Evolutionary conservation across 1,284 basidiomycete genomes (phyloP), one percentile per base, ranked within the genome.

Genomic region (Cutaneotrichosporon arboriforme): DNA sequence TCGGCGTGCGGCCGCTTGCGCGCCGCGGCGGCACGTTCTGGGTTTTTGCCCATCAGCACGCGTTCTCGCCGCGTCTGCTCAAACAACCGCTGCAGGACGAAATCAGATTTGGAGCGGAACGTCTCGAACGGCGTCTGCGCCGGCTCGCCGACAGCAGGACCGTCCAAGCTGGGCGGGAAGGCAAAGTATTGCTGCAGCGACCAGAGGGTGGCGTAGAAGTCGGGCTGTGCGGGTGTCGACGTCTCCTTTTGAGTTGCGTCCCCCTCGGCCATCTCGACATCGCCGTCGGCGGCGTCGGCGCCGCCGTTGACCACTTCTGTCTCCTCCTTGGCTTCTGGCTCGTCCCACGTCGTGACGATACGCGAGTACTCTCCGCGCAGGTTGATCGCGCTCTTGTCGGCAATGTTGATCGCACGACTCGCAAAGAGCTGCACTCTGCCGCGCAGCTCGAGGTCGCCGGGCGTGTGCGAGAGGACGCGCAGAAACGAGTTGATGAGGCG

Each of bases 201-300:
- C 73, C 73, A 75, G 17, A 75, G 62, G 0, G 70, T 71, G 3
- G 63, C 59, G 59, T 75, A 75, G 41, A 75, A 70, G 38, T 72
- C 65, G 22, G 61, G 58, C 46, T 65, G 59, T 7, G 56, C n/a
- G 7, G 33, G 43, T 3, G 43, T 21, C 17, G 33, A 5, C 36
- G 48, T 38, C 22, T 47, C 22, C 26, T 44, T 43, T 3, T n/a
- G 12, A 23, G 17, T 17, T 51, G 41, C 23, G 42, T n/a, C 39
- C 15, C 13, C 49, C 8, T 52, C 45, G n/a, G 38, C 40, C 51
- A 52, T 52, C 21, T 34, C 39, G 9, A 50, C 36, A 17, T 55
- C 54, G 3, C 39, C 44, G n/a, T 45, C 43, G 4, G 23, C 31
- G 12, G 20, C 33, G 14, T 46, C 36, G 15, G 37, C 52, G 18